These are phyloP conservation scores for Paraglomus brasilianum DNA, from an alignment of 192 early-diverging fungal genomes.

Conservation along the genomic window DNA sequence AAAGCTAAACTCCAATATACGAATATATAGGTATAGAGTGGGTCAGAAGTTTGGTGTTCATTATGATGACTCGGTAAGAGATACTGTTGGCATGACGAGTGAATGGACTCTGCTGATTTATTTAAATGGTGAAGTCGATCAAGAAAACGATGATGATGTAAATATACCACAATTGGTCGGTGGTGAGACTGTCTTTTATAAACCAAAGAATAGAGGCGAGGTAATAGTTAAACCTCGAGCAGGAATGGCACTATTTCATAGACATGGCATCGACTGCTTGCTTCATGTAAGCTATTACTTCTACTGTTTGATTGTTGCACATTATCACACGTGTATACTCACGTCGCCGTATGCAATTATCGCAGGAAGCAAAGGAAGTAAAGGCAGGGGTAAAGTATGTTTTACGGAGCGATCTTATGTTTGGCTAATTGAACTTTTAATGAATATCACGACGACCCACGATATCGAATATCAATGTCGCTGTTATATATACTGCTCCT, in stretches of 20 bases:
- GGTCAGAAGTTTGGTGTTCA: constrained; percentile 44
- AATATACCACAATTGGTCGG: constrained; percentile 23
- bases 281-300: constrained; percentile 38
- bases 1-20: constrained; percentile 44
- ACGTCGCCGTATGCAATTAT: too few species aligned
- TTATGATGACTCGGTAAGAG: constrained; percentile 45
- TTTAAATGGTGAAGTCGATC: constrained; percentile 40
- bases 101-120: constrained; percentile 50
- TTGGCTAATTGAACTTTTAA: constrained; percentile 31
- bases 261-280: constrained; percentile 42
- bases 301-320: too few species aligned
- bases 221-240: constrained; percentile 35
- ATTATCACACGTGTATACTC: too few species aligned
- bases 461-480: too few species aligned
- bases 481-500: too few species aligned
- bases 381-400: constrained; percentile 44
- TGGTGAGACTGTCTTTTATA: constrained; percentile 52
- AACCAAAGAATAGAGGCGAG: constrained; percentile 28
- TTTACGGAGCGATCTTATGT: constrained; percentile 41
- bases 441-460: too few species aligned
- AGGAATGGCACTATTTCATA: constrained; percentile 44
- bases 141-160: constrained; percentile 33
- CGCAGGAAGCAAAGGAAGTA: constrained; percentile 43
- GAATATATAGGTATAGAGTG: constrained; percentile 43
- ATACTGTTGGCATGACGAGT: constrained; percentile 34